Evolutionary conservation across 805 yeast species (phyloP), one percentile per base, ranked within the genome.

Genomic region (Myxozyma nipponensis): DNA sequence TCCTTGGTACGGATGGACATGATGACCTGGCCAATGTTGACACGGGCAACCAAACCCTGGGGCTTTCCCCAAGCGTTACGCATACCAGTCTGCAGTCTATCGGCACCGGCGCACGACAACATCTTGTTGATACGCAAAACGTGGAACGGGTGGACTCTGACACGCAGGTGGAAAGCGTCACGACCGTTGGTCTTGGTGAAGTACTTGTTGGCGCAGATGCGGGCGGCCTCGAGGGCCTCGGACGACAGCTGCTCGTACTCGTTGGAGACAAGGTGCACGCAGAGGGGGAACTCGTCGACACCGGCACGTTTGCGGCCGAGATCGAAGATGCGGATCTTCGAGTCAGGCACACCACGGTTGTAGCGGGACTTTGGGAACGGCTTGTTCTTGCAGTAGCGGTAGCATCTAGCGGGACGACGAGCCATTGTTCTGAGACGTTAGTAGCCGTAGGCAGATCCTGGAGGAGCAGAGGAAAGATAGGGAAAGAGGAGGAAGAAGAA

Each of bases 51-150:
- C 72, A 89, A 82, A 83, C 98, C 98, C 71, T 90, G 96, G 71
- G 98, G 98, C 83, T 93, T 93, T 89, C 98, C 98, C 98, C 98
- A 93, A 74, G 98, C 98, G 83, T 95, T 95, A 88, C 98, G 91
- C 98, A 93, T 93, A 90, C 98, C 98, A 82, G 93, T 98, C 82
- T 93, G 98, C 79, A 93, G 84, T 86, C 98, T 89, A 91, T 93
- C 98, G 75, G 98, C 98, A 87, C 98, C 98, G 81, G 98, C 98
- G 83, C 98, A 93, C 73, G 98, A 93, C 96, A 93, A 89, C 98
- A 93, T 93, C 88, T 93, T 93, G 93, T 93, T 93, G 83, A 93
- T 93, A 81, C 98, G 86, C 77, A 93, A 84, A 67, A 93, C 98
- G 84, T 93, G 98, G 98, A 86, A 93, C 69, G 98, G 98, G 79